Base-by-base conservation (phyloP, 306 rosid species). In the Neltuma alba region DNA sequence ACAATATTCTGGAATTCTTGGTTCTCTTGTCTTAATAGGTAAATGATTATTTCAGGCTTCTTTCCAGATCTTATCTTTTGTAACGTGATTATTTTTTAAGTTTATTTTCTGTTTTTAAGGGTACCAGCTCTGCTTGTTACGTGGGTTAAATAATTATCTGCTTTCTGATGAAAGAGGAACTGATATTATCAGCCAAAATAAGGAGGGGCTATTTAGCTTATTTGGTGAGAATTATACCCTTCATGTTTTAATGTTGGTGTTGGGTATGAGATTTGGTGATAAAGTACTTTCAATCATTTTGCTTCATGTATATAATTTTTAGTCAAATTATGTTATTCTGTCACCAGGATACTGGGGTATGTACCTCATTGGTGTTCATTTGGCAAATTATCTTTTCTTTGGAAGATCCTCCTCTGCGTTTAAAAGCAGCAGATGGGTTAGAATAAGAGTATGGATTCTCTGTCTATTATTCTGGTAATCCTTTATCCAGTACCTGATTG, bases 161-260 rank as follows among this genome's bases (percentile, higher is more conserved):
- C 92, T 91, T 80, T 91, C 97, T 45, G 77, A 88, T 75, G 90
- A 95, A 82, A 90, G 99, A 86, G 96, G 91, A 84, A 65, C 30
- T 12, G 91, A 91, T 86, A 82, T 91, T 68, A 72, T 91, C 81
- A 93, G 97, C 88, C 99, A 93, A 87, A 95, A 95, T 86, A 95
- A 95, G 91, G 99, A 95, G 87, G 99, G 98, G 4, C 45, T 90
- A 76, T 90, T 86, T 84, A 95, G 99, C 89, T 86, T 95, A 86
- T 89, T 92, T 50, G 99, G 99, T 91, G 74, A 82, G 98, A 65
- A 58, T 68, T 63, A 5, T 57, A 41, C 72, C 55, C 55, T 50
- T 81, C 11, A 27, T 76, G 70, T 23, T 78, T 75, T 47, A 77
- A 47, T 70, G 65, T 62, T 85, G 61, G 60, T 65, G 68, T 12